phyloP scores from a whole-genome alignment of 2,329 filamentous ascomycete genomes.

The Alternaria novae-zelandiae region DNA sequence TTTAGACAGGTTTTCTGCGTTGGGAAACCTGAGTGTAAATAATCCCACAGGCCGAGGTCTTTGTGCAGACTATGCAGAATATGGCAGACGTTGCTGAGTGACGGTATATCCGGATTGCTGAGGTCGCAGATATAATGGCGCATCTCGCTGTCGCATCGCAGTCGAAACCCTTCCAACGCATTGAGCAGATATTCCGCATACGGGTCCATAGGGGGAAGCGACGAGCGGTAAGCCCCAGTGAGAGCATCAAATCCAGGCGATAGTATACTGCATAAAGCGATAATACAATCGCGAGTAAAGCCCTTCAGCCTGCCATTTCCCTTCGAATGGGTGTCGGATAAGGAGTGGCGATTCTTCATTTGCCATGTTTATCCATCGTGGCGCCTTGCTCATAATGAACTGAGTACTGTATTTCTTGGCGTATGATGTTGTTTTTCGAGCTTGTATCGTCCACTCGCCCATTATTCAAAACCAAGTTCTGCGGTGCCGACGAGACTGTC shows the following conservation, averaged over 20 bases:
- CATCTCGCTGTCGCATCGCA: not conserved
- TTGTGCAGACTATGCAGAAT: not conserved
- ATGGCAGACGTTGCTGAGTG: not conserved
- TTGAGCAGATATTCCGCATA: not conserved
- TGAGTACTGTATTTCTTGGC: not conserved
- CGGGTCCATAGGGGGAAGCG: not conserved
- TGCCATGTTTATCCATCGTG: not conserved
- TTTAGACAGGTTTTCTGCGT: not conserved
- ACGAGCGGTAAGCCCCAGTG: not conserved
- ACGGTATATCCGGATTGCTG: not conserved
- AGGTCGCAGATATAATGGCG: not conserved
- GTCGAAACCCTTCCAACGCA: not conserved
- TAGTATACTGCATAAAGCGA: not conserved
- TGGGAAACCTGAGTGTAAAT: not conserved
- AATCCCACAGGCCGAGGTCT: not conserved
- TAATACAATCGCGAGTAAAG: not conserved
- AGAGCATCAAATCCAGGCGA: not conserved
- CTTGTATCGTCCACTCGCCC: too few species aligned
- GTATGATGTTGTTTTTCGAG: not conserved
- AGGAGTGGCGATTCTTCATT: not conserved
- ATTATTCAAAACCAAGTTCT: not conserved
- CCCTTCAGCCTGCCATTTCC: not conserved
- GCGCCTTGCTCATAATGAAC: not conserved
- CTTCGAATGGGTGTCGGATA: not conserved
- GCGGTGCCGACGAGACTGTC: not conserved